Base-by-base conservation (phyloP, 768 basidiomycete species). In the Termitomyces sp. region DNA sequence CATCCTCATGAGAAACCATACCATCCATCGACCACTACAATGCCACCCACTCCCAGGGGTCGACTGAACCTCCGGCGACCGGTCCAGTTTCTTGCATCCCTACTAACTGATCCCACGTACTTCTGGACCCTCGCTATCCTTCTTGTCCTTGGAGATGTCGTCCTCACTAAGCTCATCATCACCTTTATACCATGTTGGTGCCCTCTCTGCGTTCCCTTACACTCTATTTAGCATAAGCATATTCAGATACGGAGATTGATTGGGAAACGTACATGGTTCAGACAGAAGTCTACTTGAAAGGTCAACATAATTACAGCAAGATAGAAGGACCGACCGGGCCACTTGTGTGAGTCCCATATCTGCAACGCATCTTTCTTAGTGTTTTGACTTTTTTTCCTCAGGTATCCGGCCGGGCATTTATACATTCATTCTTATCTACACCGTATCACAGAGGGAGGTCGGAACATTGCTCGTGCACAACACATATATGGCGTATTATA, bases 261-360 rank as follows among this genome's bases (percentile, higher is more conserved):
- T 98, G 92, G 86, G 82, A 87, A 66, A 98, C 97, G 0, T 99
- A 99, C 68, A 93, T 98, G 85, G 75, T 87, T 53, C 97, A 98
- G 54, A 81, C 90, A 1, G 79, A 87, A 56, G 68, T 88, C 43
- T 94, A 91, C 72, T 65, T 90, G 48, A 81, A 83, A 55, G 94
- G 94, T 35, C 88, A 95, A 68, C 78, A 87, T 48, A 83, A 94
- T 66, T 99, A 99, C 68, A 78, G 83, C 13, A 71, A 76, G 58
- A 88, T 99, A 51, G 76, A 82, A 56, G 97, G 97, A 0, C 94
- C 94, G 2, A 97, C 94, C 6, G 97, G 97, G 16, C 92, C 90
- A 9, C 75, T 96, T 9, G 95, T 98, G 95, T 97, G 66, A 70
- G 83, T 66, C 14, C 58, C 41, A 32, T 44, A 47, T 30, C 49